Evolutionary conservation across 768 basidiomycete species (phyloP).

Genomic region (Kwoniella dendrophila): DNA sequence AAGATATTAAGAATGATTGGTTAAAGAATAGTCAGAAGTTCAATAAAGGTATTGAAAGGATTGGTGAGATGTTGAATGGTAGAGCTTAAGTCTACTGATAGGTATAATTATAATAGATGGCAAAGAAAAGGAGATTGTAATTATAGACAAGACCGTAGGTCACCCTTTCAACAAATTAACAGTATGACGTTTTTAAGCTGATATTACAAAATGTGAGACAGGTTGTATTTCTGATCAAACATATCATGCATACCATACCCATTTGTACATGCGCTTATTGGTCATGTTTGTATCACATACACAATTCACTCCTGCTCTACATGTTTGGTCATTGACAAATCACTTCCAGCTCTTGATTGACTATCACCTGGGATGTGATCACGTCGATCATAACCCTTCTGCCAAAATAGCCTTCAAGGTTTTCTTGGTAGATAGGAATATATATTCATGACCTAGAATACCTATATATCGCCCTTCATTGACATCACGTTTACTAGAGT

Average conservation of each 20-base stretch:
- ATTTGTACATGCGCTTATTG: no score
- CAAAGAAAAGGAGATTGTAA: not conserved
- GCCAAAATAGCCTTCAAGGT: slow-evolving; percentile 3
- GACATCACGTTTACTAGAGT: slow-evolving; percentile 43
- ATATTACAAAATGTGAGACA: no score
- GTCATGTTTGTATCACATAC: no score
- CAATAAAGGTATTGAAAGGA: slow-evolving; percentile 28
- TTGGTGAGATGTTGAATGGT: slow-evolving; percentile 48
- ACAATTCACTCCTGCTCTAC: not conserved
- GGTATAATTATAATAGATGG: not conserved
- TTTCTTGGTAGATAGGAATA: not conserved
- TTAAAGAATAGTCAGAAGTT: slow-evolving; percentile 39
- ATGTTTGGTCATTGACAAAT: slow-evolving; percentile 1
- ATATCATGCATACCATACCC: no score
- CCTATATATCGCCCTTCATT: slow-evolving; percentile 34
- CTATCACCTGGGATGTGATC: not conserved
- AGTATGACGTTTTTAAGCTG: no score
- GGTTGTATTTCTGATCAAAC: no score
- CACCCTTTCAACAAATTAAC: no score
- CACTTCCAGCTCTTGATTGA: slow-evolving; percentile 4
- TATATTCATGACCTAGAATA: slow-evolving; percentile 7
- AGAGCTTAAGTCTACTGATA: not conserved
- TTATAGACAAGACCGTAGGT: no score
- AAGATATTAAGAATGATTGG: slow-evolving; percentile 41
- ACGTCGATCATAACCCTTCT: not conserved